phyloP scores from a whole-genome alignment of 768 basidiomycete species.

The Lanmaoa pseudosensibilis region DNA sequence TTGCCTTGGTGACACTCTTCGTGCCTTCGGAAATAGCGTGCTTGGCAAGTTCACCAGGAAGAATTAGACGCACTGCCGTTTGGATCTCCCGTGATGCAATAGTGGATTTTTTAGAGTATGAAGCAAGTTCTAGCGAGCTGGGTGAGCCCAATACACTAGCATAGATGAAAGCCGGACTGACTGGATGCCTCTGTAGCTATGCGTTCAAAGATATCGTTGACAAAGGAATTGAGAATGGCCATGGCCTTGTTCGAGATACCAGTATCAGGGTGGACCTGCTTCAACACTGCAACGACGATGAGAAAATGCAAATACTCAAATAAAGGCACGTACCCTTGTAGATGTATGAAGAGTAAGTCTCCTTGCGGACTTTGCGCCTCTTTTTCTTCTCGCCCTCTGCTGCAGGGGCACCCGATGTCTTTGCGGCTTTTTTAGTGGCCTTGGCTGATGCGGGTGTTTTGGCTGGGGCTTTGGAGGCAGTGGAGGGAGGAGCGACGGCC shows the following conservation, averaged over 20 bases:
- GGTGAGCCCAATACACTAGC: not conserved
- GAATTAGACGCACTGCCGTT: slow-evolving; percentile 91
- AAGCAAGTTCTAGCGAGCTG: slow-evolving; percentile 71
- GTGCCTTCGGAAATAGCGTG: slow-evolving; percentile 97
- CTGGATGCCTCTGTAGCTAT: slow-evolving; percentile 89
- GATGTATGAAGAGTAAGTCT: slow-evolving; percentile 94
- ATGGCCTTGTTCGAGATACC: slow-evolving; percentile 98
- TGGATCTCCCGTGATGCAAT: slow-evolving; percentile 99
- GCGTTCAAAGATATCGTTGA: slow-evolving; percentile 93
- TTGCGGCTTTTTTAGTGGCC: slow-evolving; percentile 55
- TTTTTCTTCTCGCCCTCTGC: slow-evolving; percentile 83
- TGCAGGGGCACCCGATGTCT: slow-evolving; percentile 52
- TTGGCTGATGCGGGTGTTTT: slow-evolving; percentile 40
- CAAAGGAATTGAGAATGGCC: slow-evolving; percentile 90
- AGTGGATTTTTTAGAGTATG: slow-evolving; percentile 98
- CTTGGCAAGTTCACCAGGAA: slow-evolving; percentile 97
- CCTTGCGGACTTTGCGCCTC: slow-evolving; percentile 84
- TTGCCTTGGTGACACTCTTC: slow-evolving; percentile 66
- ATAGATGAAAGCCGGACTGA: slow-evolving; percentile 36
- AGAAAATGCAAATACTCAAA: not conserved
- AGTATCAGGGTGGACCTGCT: slow-evolving; percentile 97
- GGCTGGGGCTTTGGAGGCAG: slow-evolving; percentile 43
- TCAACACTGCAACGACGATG: slow-evolving; percentile 60
- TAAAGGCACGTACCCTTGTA: slow-evolving; percentile 64
- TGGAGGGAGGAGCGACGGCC: slow-evolving; percentile 58